Evolutionary conservation across 164 flowering plant species (phyloP).

Genomic region (Berberis vulgaris): DNA sequence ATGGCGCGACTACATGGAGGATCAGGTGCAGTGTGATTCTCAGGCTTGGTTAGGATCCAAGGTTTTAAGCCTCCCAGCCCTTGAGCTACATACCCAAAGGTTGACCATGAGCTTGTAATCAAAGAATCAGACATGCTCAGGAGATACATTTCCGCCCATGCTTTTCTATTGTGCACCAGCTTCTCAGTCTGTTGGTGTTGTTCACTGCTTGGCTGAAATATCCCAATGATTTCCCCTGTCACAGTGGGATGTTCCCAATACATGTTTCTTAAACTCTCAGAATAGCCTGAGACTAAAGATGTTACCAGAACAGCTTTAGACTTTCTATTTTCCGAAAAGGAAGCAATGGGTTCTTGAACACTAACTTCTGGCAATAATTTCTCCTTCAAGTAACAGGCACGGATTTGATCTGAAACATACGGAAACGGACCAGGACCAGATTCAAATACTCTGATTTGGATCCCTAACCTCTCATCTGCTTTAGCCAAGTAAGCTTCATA

Average conservation of each 20-base stretch:
- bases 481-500: conserved; percentile 67
- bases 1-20: conserved; percentile 70
- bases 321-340: conserved; percentile 16
- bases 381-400: conserved; percentile 53
- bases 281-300: no score
- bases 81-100: conserved; percentile 92
- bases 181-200: conserved; percentile 58
- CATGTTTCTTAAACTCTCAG: no score
- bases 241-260: conserved; percentile 27
- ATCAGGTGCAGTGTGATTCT: conserved; percentile 50
- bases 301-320: no score
- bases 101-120: conserved; percentile 28
- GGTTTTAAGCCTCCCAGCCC: conserved; percentile 79
- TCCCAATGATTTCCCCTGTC: conserved; percentile 47
- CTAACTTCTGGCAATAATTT: conserved; percentile 48
- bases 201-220: conserved; percentile 84
- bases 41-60: conserved; percentile 78
- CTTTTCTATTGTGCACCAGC: conserved; percentile 48
- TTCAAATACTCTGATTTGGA: conserved; percentile 75
- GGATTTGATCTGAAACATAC: conserved; percentile 61
- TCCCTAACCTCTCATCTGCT: conserved; percentile 69
- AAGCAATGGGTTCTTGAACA: conserved; percentile 12
- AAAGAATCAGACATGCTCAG: conserved; percentile 34
- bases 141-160: conserved; percentile 84
- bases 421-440: conserved; percentile 50